Conservation (phyloP, 768 basidiomycete genomes). For the Russula lepida region DNA sequence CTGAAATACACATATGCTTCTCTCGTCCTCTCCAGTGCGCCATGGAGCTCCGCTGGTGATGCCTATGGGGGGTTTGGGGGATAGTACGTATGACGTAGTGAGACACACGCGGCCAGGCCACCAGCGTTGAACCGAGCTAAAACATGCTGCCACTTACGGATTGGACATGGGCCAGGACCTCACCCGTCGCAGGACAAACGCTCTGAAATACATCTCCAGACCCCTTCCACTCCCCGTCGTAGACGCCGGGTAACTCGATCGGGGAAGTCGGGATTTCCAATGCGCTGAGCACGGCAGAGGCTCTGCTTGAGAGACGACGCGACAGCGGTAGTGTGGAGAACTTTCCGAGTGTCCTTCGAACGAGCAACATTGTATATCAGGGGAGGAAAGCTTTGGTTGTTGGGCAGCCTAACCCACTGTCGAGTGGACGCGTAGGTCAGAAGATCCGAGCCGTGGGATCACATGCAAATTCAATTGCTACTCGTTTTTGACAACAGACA, state of each 20-base stretch:
- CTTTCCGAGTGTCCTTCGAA: slow-evolving; percentile 8
- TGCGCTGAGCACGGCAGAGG: slow-evolving; percentile 55
- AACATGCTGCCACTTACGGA: slow-evolving; percentile 41
- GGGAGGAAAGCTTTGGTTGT: background rate
- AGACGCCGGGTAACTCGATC: slow-evolving; percentile 64
- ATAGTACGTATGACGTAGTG: background rate
- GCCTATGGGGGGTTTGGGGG: slow-evolving; percentile 34
- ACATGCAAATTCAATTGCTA: background rate
- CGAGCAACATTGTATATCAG: slow-evolving; percentile 4
- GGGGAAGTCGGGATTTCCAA: slow-evolving; percentile 48
- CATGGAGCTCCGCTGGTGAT: slow-evolving; percentile 62
- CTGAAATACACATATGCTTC: slow-evolving; percentile 69
- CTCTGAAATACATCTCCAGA: slow-evolving; percentile 63
- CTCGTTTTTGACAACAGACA: too few relatives aligned
- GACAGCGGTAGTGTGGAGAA: slow-evolving; percentile 24
- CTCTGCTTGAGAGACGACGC: slow-evolving; percentile 54
- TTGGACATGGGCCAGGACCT: slow-evolving; percentile 65
- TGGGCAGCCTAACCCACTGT: background rate
- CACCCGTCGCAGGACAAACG: slow-evolving; percentile 81
- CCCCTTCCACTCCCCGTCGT: slow-evolving; percentile 77
- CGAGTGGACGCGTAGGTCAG: background rate
- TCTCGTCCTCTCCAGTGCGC: slow-evolving; percentile 56
- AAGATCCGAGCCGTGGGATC: slow-evolving; percentile 10
- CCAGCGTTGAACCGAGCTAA: background rate
- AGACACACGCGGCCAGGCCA: background rate